Conservation (phyloP, 140 eudicot genomes). For the Stevia rebaudiana region DNA sequence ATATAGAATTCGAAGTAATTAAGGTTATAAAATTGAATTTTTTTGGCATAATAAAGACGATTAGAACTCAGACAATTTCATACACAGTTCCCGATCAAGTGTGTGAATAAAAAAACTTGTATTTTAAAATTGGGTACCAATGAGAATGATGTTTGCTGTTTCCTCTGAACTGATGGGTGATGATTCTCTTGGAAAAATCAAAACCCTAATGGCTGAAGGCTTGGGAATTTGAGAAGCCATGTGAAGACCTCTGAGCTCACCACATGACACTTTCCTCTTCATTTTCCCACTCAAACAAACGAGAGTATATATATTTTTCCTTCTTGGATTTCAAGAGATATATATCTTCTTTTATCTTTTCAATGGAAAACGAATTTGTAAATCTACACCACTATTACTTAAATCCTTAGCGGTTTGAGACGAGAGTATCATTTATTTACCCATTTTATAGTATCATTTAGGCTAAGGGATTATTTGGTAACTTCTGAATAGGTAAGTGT, state of each 20-base stretch:
- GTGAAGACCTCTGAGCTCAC: slow-evolving; percentile 78
- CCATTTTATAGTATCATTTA: too few species aligned
- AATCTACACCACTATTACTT: too few species aligned
- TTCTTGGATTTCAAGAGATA: too few species aligned
- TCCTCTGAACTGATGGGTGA: slow-evolving; percentile 64
- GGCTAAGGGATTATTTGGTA: too few species aligned
- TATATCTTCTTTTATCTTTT: too few species aligned
- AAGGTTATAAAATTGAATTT: slow-evolving; percentile 8
- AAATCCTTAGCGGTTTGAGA: too few species aligned
- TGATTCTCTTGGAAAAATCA: slow-evolving; percentile 63
- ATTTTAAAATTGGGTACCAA: slow-evolving; percentile 24
- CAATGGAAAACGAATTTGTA: too few species aligned
- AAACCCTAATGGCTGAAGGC: slow-evolving; percentile 42
- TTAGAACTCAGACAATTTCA: slow-evolving; percentile 26
- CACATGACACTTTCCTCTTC: slow-evolving; percentile 61
- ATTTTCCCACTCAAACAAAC: not conserved
- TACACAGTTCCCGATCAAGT: slow-evolving; percentile 31
- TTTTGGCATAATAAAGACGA: slow-evolving; percentile 27
- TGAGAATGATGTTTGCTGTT: slow-evolving; percentile 37
- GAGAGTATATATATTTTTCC: too few species aligned
- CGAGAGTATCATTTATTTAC: too few species aligned
- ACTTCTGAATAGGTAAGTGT: too few species aligned
- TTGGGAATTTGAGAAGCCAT: slow-evolving; percentile 72
- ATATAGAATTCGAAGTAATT: slow-evolving; percentile 14
- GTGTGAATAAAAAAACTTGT: not conserved